phyloP scores from a whole-genome alignment of 2,329 filamentous ascomycete genomes.

The Fusarium coffeatum region DNA sequence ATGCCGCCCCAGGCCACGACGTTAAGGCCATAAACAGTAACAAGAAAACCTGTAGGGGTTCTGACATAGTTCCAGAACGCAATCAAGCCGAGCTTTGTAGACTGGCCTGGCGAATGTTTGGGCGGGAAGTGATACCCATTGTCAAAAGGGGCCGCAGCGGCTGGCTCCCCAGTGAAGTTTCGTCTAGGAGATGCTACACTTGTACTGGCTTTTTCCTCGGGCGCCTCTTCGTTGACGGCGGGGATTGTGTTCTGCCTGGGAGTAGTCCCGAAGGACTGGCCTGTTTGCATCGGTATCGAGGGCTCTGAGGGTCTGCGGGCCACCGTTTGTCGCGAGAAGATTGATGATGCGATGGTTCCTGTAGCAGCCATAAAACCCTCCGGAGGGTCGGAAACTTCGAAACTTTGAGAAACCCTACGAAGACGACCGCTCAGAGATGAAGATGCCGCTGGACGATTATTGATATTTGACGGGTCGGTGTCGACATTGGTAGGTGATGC shows the following conservation, averaged over 20 bases:
- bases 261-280: constrained; percentile 40
- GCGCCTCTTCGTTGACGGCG: constrained; percentile 37
- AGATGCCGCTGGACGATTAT: constrained; percentile 47
- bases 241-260: constrained; percentile 40
- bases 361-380: constrained; percentile 62
- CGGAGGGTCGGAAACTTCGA: constrained; percentile 60
- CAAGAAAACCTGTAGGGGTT: constrained; percentile 80
- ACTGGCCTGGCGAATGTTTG: constrained; percentile 68
- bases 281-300: constrained; percentile 31
- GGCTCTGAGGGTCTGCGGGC: constrained; percentile 32
- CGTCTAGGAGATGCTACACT: constrained; percentile 13
- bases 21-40: constrained; percentile 83
- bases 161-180: constrained; percentile 41
- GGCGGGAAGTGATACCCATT: constrained; percentile 76
- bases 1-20: constrained; percentile 91
- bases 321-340: constrained; percentile 46
- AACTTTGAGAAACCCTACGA: constrained; percentile 52
- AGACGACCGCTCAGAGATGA: constrained; percentile 50
- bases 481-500: constrained; percentile 11
- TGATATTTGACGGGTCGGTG: constrained; percentile 12
- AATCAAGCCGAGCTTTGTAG: constrained; percentile 66
- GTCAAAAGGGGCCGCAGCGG: constrained; percentile 59
- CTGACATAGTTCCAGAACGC: constrained; percentile 78
- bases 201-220: constrained; percentile 14
- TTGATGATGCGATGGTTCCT: constrained; percentile 58